A percentile compares a stretch with the other conserved stretches of the same genome.
Evolutionary conservation across 176 grass and related monocot genomes (phyloP).

Genomic region (Aegilops bicornis): DNA sequence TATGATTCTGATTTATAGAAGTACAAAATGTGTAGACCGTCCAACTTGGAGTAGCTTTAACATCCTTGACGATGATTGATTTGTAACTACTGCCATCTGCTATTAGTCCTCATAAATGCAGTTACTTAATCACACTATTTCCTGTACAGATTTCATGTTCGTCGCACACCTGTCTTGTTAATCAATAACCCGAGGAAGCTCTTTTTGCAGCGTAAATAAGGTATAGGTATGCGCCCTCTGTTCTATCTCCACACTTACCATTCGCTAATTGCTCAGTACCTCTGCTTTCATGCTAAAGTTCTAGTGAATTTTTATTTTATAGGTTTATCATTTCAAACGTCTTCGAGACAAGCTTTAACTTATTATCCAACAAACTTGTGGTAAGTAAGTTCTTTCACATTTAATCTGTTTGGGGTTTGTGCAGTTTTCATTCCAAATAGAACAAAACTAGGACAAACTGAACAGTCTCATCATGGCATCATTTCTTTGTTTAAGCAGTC

Average conservation of each 20-base stretch:
- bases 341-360: background rate
- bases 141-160: background rate
- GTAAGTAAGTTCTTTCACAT: background rate
- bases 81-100: background rate
- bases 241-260: background rate
- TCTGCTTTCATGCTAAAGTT: background rate
- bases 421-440: background rate
- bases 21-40: background rate
- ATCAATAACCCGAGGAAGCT: background rate
- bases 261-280: background rate
- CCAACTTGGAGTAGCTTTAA: background rate
- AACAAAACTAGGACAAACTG: background rate
- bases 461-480: background rate
- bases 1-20: background rate
- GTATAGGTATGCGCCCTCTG: background rate
- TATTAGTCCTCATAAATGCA: slow-evolving; percentile 1
- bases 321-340: slow-evolving; percentile 6
- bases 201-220: background rate
- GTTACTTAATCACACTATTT: slow-evolving; percentile 5
- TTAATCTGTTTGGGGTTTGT: background rate
- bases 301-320: background rate
- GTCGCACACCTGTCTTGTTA: background rate
- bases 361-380: background rate
- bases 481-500: background rate
- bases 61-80: background rate